phyloP scores from a whole-genome alignment of 2,329 filamentous ascomycete genomes.

The Didymosphaeria variabile region DNA sequence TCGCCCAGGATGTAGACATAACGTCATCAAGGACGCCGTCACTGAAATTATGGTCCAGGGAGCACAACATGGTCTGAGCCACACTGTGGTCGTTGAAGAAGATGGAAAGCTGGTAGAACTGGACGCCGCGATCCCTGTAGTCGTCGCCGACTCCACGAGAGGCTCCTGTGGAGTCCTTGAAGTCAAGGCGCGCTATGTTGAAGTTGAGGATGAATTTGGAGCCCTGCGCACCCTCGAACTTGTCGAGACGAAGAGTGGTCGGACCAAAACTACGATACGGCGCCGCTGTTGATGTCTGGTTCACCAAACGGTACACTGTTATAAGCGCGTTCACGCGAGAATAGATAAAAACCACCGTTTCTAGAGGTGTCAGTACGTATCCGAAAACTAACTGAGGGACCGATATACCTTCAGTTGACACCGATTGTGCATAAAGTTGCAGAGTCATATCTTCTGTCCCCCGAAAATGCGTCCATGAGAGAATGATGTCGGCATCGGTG shows the following conservation, averaged over 20 bases:
- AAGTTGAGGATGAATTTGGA: conserved; percentile 26
- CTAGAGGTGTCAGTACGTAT: conserved; percentile 30
- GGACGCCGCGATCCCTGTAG: conserved; percentile 27
- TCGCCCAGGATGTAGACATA: conserved; percentile 30
- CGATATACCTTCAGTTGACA: conserved; percentile 43
- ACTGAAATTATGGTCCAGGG: conserved; percentile 11
- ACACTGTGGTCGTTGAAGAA: conserved; percentile 37
- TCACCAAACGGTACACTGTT: conserved; percentile 41
- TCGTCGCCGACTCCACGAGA: conserved; percentile 18
- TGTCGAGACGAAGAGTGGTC: conserved; percentile 28
- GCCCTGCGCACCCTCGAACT: conserved; percentile 3
- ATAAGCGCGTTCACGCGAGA: conserved; percentile 43
- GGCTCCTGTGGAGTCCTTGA: conserved; percentile 11
- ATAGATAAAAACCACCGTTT: conserved; percentile 40
- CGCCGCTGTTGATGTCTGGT: conserved; percentile 10
- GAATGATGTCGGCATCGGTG: conserved; percentile 48
- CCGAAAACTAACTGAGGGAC: neutral
- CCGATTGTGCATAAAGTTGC: conserved; percentile 40
- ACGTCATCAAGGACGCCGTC: conserved; percentile 15
- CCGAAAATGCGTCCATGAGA: conserved; percentile 64
- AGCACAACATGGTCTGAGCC: conserved; percentile 34
- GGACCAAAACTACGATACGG: conserved; percentile 9
- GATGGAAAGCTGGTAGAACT: conserved; percentile 40
- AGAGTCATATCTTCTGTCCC: conserved; percentile 63
- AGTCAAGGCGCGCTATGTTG: conserved; percentile 31